A percentile compares a stretch with the other conserved stretches of the same genome.
These are phyloP conservation scores for Coelomomyces lativittatus DNA, from an alignment of 371 early-diverging fungal genomes.

Conservation along the genomic window DNA sequence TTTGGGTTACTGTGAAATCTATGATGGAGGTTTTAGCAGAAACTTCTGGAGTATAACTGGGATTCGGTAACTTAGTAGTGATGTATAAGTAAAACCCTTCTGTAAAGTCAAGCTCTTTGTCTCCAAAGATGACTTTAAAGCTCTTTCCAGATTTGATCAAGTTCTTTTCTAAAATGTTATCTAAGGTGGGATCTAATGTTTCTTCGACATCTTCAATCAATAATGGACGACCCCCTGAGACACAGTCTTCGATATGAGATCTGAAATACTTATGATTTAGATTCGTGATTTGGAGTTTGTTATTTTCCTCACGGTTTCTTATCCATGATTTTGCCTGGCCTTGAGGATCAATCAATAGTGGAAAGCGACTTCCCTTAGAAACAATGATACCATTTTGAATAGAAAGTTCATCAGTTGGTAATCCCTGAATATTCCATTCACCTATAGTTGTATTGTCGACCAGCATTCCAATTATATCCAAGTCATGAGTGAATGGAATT, in stretches of 20 bases:
- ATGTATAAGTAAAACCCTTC: slow-evolving; percentile 35
- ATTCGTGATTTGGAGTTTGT: slow-evolving; percentile 30
- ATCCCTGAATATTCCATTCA: slow-evolving; percentile 47
- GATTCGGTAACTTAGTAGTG: slow-evolving; percentile 43
- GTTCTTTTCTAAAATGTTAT: slow-evolving; percentile 39
- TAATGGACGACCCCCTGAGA: slow-evolving; percentile 29
- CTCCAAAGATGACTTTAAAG: slow-evolving; percentile 37
- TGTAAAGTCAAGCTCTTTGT: slow-evolving; percentile 37
- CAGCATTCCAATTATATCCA: slow-evolving; percentile 29
- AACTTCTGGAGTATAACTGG: slow-evolving; percentile 40
- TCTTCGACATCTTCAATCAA: slow-evolving; percentile 47
- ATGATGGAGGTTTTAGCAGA: slow-evolving; percentile 41
- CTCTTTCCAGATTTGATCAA: slow-evolving; percentile 34
- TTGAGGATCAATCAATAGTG: slow-evolving; percentile 43
- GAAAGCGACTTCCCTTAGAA: slow-evolving; percentile 30
- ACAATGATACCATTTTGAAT: slow-evolving; percentile 44
- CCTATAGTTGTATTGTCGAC: slow-evolving; percentile 40
- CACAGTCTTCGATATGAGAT: slow-evolving; percentile 31
- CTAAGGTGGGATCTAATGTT: slow-evolving; percentile 34
- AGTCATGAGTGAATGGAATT: slow-evolving; percentile 35
- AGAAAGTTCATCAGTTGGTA: slow-evolving; percentile 45
- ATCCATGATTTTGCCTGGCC: slow-evolving; percentile 45
- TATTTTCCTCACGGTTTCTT: slow-evolving; percentile 29
- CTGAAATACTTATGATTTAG: slow-evolving; percentile 37
- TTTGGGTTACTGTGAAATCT: slow-evolving; percentile 39